Evolutionary conservation across 2,329 filamentous ascomycete genomes (phyloP).

Genomic region (Lachnum nothofagi): DNA sequence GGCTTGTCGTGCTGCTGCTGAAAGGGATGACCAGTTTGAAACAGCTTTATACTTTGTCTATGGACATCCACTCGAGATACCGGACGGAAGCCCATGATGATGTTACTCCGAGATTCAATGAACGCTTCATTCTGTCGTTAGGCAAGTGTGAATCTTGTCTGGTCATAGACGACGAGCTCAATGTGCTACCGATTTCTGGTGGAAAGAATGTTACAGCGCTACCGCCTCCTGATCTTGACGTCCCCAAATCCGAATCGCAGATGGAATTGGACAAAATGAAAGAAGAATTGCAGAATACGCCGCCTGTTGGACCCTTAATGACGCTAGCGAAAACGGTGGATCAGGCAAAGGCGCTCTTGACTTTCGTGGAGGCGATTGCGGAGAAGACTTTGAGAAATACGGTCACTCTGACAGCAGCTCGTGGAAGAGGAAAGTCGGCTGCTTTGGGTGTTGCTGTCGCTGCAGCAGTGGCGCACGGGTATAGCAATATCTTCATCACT

Average conservation of each 20-base stretch:
- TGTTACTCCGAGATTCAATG: conserved; percentile 93
- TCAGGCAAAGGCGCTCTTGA: conserved; percentile 93
- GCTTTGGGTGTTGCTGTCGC: conserved; percentile 92
- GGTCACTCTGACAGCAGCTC: conserved; percentile 84
- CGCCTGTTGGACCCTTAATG: conserved; percentile 79
- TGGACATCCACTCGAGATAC: conserved; percentile 97
- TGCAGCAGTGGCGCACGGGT: conserved; percentile 89
- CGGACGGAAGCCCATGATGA: conserved; percentile 93
- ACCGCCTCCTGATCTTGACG: conserved; percentile 68
- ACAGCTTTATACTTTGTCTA: conserved; percentile 91
- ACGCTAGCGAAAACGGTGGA: conserved; percentile 85
- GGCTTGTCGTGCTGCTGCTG: conserved; percentile 79
- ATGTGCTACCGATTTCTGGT: conserved; percentile 93
- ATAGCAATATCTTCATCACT: conserved; percentile 99
- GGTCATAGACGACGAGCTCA: conserved; percentile 95
- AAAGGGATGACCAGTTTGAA: conserved; percentile 97
- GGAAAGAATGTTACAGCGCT: conserved; percentile 83
- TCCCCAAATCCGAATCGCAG: conserved; percentile 65
- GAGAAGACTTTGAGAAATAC: conserved; percentile 95
- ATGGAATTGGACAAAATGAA: conserved; percentile 82
- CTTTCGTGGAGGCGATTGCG: conserved; percentile 91
- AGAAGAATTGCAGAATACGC: conserved; percentile 76
- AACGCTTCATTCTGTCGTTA: conserved; percentile 90
- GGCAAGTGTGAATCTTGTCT: conserved; percentile 93
- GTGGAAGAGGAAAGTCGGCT: conserved; percentile 95